Percentiles rank a stretch among this genome's conserved stretches.
These are phyloP conservation scores for Pyrus hybrid DNA, from an alignment of 331 rosid species.

Conservation along the genomic window DNA sequence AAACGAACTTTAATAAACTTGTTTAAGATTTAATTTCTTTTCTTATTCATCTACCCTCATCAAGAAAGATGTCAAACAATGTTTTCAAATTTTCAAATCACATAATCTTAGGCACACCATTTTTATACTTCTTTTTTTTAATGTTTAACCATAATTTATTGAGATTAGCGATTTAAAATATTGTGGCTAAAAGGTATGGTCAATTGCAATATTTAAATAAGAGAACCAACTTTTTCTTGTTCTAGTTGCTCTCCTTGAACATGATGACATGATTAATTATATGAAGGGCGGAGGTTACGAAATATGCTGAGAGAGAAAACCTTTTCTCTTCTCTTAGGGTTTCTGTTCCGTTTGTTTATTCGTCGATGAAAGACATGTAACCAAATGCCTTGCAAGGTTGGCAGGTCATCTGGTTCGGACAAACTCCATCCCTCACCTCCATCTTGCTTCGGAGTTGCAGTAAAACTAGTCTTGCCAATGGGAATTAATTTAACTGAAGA, in stretches of 20 bases:
- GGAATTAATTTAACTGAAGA: neutral
- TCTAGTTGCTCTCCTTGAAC: constrained; percentile 18
- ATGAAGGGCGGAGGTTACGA: constrained; percentile 27
- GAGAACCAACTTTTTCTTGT: neutral
- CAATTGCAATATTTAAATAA: neutral
- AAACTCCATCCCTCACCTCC: neutral
- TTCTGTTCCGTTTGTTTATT: neutral
- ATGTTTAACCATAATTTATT: neutral
- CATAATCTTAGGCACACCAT: neutral
- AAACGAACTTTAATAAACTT: neutral
- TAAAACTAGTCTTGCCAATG: neutral
- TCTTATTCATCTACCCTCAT: neutral
- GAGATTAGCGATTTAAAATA: constrained; percentile 4
- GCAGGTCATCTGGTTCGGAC: neutral
- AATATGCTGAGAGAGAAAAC: constrained; percentile 1
- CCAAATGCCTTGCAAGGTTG: neutral
- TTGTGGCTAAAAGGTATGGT: neutral
- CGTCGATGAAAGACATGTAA: constrained; percentile 11
- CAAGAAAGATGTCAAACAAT: constrained; percentile 6
- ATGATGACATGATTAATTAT: constrained; percentile 7
- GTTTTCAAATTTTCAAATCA: neutral
- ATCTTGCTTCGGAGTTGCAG: neutral
- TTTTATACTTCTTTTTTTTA: neutral
- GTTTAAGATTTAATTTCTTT: neutral
- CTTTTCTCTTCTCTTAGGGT: neutral